Evolutionary conservation across 2,329 filamentous ascomycete genomes (phyloP).

Genomic region (Ophiostoma himal-ulmi): DNA sequence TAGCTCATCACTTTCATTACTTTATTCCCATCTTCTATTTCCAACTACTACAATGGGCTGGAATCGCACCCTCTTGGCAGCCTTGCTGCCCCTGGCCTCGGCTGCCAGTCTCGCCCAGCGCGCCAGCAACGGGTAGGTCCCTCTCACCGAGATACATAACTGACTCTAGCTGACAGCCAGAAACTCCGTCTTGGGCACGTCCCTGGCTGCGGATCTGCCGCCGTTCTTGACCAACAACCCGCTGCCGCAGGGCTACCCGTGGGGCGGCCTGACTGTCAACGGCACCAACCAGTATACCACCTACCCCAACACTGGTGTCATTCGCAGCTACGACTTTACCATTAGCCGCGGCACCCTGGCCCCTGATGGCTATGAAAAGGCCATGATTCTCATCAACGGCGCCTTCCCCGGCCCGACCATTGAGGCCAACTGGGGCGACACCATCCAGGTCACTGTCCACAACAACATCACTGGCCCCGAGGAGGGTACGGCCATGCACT

Average conservation of each 20-base stretch:
- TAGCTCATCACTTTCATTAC: background rate
- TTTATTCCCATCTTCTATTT: background rate
- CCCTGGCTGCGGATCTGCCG: slow-evolving; percentile 36
- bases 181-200: slow-evolving; percentile 39
- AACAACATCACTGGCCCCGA: slow-evolving; percentile 53
- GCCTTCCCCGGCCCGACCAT: slow-evolving; percentile 33
- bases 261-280: slow-evolving; percentile 41
- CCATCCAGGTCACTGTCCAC: slow-evolving; percentile 53
- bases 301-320: slow-evolving; percentile 49
- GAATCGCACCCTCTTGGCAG: slow-evolving; percentile 18
- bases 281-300: slow-evolving; percentile 46
- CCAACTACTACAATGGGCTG: slow-evolving; percentile 16
- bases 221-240: slow-evolving; percentile 46
- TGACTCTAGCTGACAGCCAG: slow-evolving; percentile 28
- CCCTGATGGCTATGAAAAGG: slow-evolving; percentile 51
- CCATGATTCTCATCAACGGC: slow-evolving; percentile 43
- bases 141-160: background rate
- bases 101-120: slow-evolving; percentile 31
- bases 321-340: slow-evolving; percentile 50
- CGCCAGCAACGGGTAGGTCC: slow-evolving; percentile 37
- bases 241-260: slow-evolving; percentile 44
- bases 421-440: slow-evolving; percentile 36
- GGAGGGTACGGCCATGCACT: slow-evolving; percentile 44
- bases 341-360: slow-evolving; percentile 46
- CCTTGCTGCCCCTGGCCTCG: slow-evolving; percentile 27